phyloP scores from a whole-genome alignment of 352 stramenopile species.

The Phytophthora palmivora region DNA sequence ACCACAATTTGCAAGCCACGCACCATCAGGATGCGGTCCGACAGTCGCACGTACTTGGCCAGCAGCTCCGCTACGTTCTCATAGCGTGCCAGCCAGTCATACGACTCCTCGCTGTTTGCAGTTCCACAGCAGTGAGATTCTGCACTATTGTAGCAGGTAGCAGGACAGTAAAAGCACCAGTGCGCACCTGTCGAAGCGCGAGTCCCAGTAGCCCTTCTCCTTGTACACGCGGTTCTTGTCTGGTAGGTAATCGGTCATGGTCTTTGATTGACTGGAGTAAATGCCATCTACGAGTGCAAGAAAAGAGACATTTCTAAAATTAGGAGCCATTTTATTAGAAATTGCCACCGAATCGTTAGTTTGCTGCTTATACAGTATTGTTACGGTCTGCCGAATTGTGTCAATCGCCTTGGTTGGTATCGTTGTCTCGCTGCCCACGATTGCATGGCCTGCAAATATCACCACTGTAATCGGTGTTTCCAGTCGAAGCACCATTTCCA shows the following conservation, averaged over 20 bases:
- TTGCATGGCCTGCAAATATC: too few relatives aligned
- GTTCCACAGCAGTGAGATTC: conserved; percentile 2
- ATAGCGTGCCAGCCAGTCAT: conserved; percentile 79
- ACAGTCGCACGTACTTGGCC: conserved; percentile 43
- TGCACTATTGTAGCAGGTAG: background rate
- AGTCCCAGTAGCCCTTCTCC: conserved; percentile 78
- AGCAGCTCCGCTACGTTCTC: conserved; percentile 56
- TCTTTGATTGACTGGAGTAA: conserved; percentile 7
- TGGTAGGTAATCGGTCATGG: conserved; percentile 49
- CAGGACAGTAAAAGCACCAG: background rate
- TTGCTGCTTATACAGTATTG: too few relatives aligned
- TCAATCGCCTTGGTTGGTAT: too few relatives aligned
- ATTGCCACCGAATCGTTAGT: too few relatives aligned
- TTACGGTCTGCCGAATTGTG: too few relatives aligned
- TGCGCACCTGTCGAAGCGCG: conserved; percentile 56
- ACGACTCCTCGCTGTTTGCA: conserved; percentile 62
- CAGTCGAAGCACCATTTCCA: background rate
- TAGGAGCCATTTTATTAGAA: too few relatives aligned
- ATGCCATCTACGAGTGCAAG: too few relatives aligned
- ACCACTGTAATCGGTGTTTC: background rate
- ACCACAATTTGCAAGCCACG: background rate
- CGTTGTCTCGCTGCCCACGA: too few relatives aligned
- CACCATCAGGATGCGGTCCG: conserved; percentile 61
- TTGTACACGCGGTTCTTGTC: conserved; percentile 72
- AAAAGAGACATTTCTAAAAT: too few relatives aligned